Evolutionary conservation across 1,284 basidiomycete genomes (phyloP).

Genomic region (Porogramme epimiltina): DNA sequence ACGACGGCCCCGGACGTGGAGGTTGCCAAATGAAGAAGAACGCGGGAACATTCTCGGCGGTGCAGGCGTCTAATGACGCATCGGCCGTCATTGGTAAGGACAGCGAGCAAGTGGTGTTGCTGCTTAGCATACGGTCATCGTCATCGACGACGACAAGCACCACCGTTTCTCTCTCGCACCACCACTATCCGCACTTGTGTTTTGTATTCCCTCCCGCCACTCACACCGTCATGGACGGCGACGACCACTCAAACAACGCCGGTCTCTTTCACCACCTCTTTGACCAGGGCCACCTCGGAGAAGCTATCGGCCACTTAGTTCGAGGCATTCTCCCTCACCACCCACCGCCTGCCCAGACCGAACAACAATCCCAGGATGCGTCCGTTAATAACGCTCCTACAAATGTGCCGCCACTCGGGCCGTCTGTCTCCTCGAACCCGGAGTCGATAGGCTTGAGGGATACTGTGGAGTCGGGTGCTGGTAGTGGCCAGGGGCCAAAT

Average conservation of each 20-base stretch:
- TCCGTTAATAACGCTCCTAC: slow-evolving; percentile 2
- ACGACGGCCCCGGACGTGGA: no score
- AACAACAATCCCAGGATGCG: neutral
- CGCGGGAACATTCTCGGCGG: slow-evolving; percentile 16
- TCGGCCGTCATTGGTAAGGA: slow-evolving; percentile 16
- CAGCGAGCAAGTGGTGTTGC: neutral
- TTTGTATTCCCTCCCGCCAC: neutral
- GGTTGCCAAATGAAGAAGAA: slow-evolving; percentile 5
- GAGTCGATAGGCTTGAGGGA: no score
- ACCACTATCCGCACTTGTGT: slow-evolving; percentile 11
- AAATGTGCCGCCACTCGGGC: slow-evolving; percentile 3
- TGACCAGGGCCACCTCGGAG: slow-evolving; percentile 18
- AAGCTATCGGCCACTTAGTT: slow-evolving; percentile 18
- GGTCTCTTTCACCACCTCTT: slow-evolving; percentile 16
- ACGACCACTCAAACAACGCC: slow-evolving; percentile 5
- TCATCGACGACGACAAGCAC: slow-evolving; percentile 1
- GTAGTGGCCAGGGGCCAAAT: no score
- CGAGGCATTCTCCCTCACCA: slow-evolving; percentile 14
- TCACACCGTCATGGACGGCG: slow-evolving; percentile 6
- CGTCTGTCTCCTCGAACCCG: neutral
- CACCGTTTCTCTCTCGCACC: slow-evolving; percentile 15
- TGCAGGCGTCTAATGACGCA: slow-evolving; percentile 8
- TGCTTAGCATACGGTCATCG: neutral
- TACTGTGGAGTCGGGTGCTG: no score
- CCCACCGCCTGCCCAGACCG: neutral